Evolutionary conservation across 345 rosid genomes (phyloP).

Genomic region (Raphanus sativus): DNA sequence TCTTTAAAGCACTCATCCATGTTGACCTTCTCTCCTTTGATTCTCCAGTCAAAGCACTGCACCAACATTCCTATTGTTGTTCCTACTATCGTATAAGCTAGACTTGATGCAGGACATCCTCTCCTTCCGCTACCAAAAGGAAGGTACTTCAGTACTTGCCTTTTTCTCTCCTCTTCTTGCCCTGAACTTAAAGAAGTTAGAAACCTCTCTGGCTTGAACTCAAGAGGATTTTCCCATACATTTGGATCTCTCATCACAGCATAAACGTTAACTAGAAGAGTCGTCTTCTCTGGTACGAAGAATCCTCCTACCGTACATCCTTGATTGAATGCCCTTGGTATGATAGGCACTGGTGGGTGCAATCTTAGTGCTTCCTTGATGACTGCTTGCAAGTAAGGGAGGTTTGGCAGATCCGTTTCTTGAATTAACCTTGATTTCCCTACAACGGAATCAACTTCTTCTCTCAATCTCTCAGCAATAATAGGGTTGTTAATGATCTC

Average conservation of each 20-base stretch:
- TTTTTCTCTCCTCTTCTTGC: not conserved
- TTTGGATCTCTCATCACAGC: slow-evolving; percentile 9
- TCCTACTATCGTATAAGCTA: not conserved
- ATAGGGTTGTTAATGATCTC: slow-evolving; percentile 5
- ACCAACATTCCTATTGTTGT: slow-evolving; percentile 12
- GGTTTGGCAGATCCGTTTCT: not conserved
- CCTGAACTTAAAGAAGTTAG: not conserved
- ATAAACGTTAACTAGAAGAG: not conserved
- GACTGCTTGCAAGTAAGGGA: slow-evolving; percentile 9
- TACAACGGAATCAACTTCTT: not conserved
- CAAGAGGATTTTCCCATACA: not conserved
- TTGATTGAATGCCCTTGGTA: not conserved
- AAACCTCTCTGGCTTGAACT: slow-evolving; percentile 9
- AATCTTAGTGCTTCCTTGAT: slow-evolving; percentile 5
- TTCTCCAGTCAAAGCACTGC: not conserved
- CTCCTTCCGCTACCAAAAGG: slow-evolving; percentile 10
- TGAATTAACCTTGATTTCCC: not conserved
- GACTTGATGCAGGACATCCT: not conserved
- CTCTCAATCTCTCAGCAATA: not conserved
- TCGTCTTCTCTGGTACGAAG: not conserved
- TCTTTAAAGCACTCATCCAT: not conserved
- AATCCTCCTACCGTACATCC: not conserved
- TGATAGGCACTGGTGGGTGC: not conserved
- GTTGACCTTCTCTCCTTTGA: not conserved
- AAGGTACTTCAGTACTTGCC: not conserved